These are phyloP conservation scores for Blastobotrys americana DNA, from an alignment of 805 yeast species.

Conservation along the genomic window DNA sequence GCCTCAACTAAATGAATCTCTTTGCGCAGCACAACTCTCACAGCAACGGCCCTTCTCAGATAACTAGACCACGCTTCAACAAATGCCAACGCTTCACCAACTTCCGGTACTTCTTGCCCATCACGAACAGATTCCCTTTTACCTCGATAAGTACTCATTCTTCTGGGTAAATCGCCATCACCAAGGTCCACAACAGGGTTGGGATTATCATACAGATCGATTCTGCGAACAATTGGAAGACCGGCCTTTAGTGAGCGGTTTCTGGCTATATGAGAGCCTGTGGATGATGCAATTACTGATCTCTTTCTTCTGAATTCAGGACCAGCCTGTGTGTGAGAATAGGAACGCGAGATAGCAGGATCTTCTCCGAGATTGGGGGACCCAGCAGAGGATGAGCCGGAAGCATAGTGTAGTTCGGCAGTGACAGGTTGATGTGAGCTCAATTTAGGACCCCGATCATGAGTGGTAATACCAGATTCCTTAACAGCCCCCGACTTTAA, in stretches of 20 bases:
- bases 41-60: conserved; percentile 28
- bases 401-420: not conserved
- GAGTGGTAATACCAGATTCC: not conserved
- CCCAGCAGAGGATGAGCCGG: not conserved
- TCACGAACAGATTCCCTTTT: not conserved
- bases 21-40: conserved; percentile 24
- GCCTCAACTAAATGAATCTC: conserved; percentile 20
- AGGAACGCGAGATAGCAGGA: not conserved
- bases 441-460: not conserved
- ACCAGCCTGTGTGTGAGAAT: not conserved
- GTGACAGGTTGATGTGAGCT: not conserved
- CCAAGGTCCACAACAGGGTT: conserved; percentile 5
- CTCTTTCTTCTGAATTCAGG: not conserved
- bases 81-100: conserved; percentile 27
- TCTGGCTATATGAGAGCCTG: too few species aligned
- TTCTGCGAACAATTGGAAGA: conserved; percentile 6
- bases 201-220: conserved; percentile 9
- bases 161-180: not conserved
- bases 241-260: not conserved
- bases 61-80: conserved; percentile 29
- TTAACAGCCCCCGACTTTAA: not conserved
- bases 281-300: not conserved
- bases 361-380: too few species aligned
- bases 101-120: conserved; percentile 2
- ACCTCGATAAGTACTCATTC: not conserved